phyloP scores from a whole-genome alignment of 164 flowering plant species.

The Vitis rotundifolia region DNA sequence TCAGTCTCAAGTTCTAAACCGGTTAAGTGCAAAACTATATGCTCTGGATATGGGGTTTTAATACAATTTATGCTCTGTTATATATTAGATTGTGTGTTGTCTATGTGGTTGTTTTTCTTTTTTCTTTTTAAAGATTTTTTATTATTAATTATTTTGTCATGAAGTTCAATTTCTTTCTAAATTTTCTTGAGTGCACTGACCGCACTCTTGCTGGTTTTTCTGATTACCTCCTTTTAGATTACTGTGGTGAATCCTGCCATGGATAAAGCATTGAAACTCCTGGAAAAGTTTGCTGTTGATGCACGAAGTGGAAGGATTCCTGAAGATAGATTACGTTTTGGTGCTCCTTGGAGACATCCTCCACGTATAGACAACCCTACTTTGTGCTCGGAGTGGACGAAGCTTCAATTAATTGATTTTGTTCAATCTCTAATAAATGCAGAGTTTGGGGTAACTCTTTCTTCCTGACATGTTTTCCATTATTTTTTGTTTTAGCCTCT shows the following conservation, averaged over 20 bases:
- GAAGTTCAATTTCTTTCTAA: background rate
- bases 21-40: background rate
- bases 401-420: slow-evolving; percentile 88
- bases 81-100: background rate
- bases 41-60: too few species aligned
- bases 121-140: background rate
- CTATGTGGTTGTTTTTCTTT: background rate
- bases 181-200: too few species aligned
- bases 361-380: slow-evolving; percentile 53
- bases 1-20: background rate
- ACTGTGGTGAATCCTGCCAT: slow-evolving; percentile 92
- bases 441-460: slow-evolving; percentile 74
- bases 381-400: slow-evolving; percentile 67
- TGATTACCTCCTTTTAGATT: slow-evolving; percentile 38
- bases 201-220: background rate
- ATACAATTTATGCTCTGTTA: background rate
- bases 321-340: slow-evolving; percentile 76
- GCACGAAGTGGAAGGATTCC: slow-evolving; percentile 63
- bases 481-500: background rate
- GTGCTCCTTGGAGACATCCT: slow-evolving; percentile 99
- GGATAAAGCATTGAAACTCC: slow-evolving; percentile 65
- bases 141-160: background rate
- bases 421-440: slow-evolving; percentile 70
- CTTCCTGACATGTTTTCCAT: background rate
- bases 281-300: slow-evolving; percentile 76